Evolutionary conservation across 1,139 yeast species (phyloP), one percentile per base, ranked within the genome.

Genomic region (Debaryomyces psychrophilus): DNA sequence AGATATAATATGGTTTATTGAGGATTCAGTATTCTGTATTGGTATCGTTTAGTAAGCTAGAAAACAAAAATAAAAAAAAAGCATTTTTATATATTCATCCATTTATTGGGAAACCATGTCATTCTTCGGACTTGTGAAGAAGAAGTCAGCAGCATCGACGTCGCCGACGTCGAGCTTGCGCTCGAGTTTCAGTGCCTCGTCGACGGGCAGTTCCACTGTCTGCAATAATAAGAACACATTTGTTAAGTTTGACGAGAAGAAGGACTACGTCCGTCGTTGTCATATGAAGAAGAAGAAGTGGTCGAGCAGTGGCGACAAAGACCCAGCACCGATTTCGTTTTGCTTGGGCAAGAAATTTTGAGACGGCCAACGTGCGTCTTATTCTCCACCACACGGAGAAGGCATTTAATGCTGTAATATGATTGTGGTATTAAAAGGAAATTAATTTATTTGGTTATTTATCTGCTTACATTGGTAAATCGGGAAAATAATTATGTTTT

Each of bases 211-310:
- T 27, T 18, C 40, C 26, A 33, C 40, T 22, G 28, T 14, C 15
- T 12, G 18, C 26, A 44, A 27, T 20, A 35, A 38, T 7, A 43
- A 35, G 15, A 45, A 37, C 14, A 35, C 53, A 8, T 67, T 62
- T 51, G 56, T 62, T 45, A 63, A 65, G 51, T 72, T 72, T 57
- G 77, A 72, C 53, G 77, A 72, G 51, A 72, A 72, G 64, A 69
- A 73, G 57, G 79, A 74, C 57, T 74, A 74, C 54, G 66, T 58
- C 25, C 69, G 69, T 51, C 64, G 79, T 50, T 74, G 78, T 58
- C 60, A 64, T 33, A 44, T 62, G 54, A 69, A 66, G 55, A 54
- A 66, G 55, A 54, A 62, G 35, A 56, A 55, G 48, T 55, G 57
- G 38, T 36, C 44, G 9, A 33, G 26, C 7, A 44, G 51, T 31